Conservation (phyloP, 2,329 filamentous ascomycete species). For the Sporothrix mexicana region DNA sequence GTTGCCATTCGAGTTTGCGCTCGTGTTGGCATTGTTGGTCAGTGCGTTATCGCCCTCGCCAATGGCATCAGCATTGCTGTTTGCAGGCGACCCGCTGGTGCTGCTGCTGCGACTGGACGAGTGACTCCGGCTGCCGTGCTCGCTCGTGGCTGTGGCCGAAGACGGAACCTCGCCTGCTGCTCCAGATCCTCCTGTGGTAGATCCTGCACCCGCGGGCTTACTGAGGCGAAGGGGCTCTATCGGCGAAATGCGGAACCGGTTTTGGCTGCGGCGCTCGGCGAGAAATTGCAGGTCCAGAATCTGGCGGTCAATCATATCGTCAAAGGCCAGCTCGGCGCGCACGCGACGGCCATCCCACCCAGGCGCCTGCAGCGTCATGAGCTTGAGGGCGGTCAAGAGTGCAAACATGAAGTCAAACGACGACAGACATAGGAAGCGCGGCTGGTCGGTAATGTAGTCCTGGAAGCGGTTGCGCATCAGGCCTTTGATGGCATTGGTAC, state of each 20-base stretch:
- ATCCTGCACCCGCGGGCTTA: too few species aligned
- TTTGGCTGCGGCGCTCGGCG: constrained; percentile 39
- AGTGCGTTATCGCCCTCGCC: neutral
- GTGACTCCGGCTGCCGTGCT: neutral
- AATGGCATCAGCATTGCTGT: neutral
- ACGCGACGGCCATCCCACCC: constrained; percentile 54
- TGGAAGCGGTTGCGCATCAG: constrained; percentile 48
- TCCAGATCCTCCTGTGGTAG: neutral
- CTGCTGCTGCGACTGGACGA: neutral
- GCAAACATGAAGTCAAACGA: constrained; percentile 56
- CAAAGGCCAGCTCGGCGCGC: constrained; percentile 47
- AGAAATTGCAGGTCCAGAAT: constrained; percentile 43
- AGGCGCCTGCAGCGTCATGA: constrained; percentile 53
- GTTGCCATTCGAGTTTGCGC: neutral
- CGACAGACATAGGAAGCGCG: constrained; percentile 52
- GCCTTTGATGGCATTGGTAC: constrained; percentile 49
- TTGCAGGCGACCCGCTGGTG: neutral
- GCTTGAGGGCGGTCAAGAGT: constrained; percentile 54
- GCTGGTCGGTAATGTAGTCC: constrained; percentile 41
- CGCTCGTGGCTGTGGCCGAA: neutral
- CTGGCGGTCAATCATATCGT: constrained; percentile 43
- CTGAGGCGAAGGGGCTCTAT: neutral
- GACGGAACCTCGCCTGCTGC: neutral
- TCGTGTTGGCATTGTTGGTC: neutral
- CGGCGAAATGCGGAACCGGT: neutral